Conservation (phyloP, 257 asterid species). For the Paulownia fortunei region DNA sequence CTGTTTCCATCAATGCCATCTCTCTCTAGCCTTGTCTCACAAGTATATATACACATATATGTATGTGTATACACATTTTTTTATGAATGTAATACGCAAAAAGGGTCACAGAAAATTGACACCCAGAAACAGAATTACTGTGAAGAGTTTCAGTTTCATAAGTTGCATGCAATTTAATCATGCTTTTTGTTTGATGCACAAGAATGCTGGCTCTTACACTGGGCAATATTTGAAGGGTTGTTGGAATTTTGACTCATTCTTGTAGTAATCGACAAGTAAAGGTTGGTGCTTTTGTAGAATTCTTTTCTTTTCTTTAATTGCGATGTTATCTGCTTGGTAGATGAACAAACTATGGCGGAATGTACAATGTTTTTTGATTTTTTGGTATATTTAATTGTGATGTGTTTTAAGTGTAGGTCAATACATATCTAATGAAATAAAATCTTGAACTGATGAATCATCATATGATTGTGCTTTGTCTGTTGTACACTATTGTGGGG, state of each 20-base stretch:
- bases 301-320: conserved; percentile 13
- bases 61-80: conserved; percentile 2
- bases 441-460: not conserved
- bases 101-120: conserved; percentile 34
- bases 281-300: conserved; percentile 40
- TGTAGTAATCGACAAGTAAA: conserved; percentile 50
- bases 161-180: conserved; percentile 35
- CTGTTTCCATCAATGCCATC: conserved; percentile 60
- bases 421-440: conserved; percentile 16
- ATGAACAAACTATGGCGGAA: conserved; percentile 81
- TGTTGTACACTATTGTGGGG: conserved; percentile 25
- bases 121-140: conserved; percentile 36
- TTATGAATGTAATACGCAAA: conserved; percentile 15
- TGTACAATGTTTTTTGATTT: conserved; percentile 42
- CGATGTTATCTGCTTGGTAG: conserved; percentile 60
- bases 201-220: conserved; percentile 6
- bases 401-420: conserved; percentile 8
- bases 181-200: conserved; percentile 3
- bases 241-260: conserved; percentile 41
- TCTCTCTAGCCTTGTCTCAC: conserved; percentile 35
- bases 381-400: conserved; percentile 17
- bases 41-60: not conserved
- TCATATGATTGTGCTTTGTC: conserved; percentile 29
- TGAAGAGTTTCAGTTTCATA: conserved; percentile 22
- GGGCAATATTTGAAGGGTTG: conserved; percentile 24